Base-by-base conservation (phyloP, 306 rosid genomes). In the Vachellia pachyceras region DNA sequence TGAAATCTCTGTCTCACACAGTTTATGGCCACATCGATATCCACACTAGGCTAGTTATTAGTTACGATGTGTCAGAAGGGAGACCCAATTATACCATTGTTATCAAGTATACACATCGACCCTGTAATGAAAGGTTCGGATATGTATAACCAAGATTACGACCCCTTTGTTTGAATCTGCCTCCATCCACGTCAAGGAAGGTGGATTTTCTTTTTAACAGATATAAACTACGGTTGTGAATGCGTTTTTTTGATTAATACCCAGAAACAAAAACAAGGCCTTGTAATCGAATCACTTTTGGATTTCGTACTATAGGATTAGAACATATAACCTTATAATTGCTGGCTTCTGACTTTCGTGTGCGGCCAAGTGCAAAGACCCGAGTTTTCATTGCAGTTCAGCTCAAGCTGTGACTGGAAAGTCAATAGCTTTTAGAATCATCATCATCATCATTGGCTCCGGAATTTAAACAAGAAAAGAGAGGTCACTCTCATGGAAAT, bases 31-130 rank as follows among this genome's bases (percentile, higher is more conserved):
- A 69, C 75, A 29, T 29, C 33, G 33, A 29, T 29, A 29, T 0
- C 33, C 33, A 23, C 20, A 41, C 20, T 69, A 57, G 47, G 23
- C 47, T 73, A n/a, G 77, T n/a, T n/a, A n/a, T 35, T 52, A 18
- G 46, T 73, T 73, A 73, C 39, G 66, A 73, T 73, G 35, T 73
- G 65, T 73, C 66, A 73, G 29, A 72, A 49, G n/a, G 40, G 66
- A 73, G 65, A 52, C 77, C 77, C 47, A 36, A 35, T 73, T 73
- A 18, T 73, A n/a, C 40, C 18, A 52, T 36, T 52, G 66, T 35
- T 29, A 29, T 52, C 47, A 52, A 35, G 35, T 35, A 29, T 8
- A 41, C 55, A 10, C 33, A n/a, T 33, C 57, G 10, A 33, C 15
- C 15, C 42, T 29, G 25, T 55, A 52, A 67, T 50, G 13, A 54